A percentile compares a stretch with the other conserved stretches of the same genome.
Conservation (phyloP, 495 filamentous ascomycete genomes). For the Copromyces sp. region DNA sequence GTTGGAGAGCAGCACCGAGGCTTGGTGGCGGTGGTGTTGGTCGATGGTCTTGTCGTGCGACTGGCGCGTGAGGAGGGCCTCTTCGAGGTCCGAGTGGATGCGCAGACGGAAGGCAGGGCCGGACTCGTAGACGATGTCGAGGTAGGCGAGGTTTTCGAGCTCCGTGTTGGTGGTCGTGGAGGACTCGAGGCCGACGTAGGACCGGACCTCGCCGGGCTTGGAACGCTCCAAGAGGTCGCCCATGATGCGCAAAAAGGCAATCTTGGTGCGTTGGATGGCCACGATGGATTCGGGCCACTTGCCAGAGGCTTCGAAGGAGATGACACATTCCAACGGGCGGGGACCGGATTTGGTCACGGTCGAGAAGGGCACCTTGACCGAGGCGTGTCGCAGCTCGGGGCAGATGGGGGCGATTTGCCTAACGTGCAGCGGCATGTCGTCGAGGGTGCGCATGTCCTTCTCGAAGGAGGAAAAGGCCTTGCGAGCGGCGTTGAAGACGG, state of each 20-base stretch:
- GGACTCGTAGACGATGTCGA: constrained; percentile 66
- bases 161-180: constrained; percentile 43
- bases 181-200: constrained; percentile 74
- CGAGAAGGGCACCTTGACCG: constrained; percentile 42
- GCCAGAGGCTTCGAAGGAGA: constrained; percentile 88
- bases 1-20: constrained; percentile 53
- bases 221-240: constrained; percentile 52
- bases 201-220: constrained; percentile 39
- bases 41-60: constrained; percentile 61
- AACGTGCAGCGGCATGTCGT: constrained; percentile 70
- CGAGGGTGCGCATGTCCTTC: constrained; percentile 59
- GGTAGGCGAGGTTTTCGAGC: constrained; percentile 66
- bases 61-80: constrained; percentile 63
- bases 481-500: constrained; percentile 41
- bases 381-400: constrained; percentile 63
- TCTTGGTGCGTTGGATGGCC: constrained; percentile 87
- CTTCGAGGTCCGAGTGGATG: constrained; percentile 76
- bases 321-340: constrained; percentile 48
- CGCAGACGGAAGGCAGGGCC: constrained; percentile 59
- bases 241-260: constrained; percentile 81
- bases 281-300: constrained; percentile 87
- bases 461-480: constrained; percentile 61
- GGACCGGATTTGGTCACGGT: constrained; percentile 25
- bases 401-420: constrained; percentile 65
- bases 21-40: constrained; percentile 51